A percentile compares a stretch with the other conserved stretches of the same genome.
These are phyloP conservation scores for Coffea canephora DNA, from an alignment of 257 asterid genomes.

Conservation along the genomic window DNA sequence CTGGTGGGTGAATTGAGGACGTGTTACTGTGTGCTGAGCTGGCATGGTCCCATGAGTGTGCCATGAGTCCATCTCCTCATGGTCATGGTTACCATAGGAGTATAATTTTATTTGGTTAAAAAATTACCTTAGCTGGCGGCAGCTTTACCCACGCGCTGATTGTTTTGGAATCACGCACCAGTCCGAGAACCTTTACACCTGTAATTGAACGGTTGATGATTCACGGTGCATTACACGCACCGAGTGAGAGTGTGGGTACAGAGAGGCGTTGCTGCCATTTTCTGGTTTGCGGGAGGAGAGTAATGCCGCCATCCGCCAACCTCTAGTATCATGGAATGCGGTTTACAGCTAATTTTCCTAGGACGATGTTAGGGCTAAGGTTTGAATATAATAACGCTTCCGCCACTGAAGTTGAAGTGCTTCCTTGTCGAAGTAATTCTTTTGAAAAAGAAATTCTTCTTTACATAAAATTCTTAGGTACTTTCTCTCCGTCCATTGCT, in stretches of 20 bases:
- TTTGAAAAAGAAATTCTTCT: neutral
- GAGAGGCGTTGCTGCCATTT: neutral
- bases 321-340: conserved; percentile 25
- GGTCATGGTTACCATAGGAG: conserved; percentile 24
- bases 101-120: conserved; percentile 16
- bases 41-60: conserved; percentile 31
- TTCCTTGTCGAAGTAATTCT: conserved; percentile 22
- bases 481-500: neutral
- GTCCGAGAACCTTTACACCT: no score
- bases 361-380: conserved; percentile 18
- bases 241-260: rapidly evolving
- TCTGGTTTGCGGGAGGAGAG: conserved; percentile 9
- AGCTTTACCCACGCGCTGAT: neutral
- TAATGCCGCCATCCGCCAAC: conserved; percentile 44
- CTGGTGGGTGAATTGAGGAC: neutral
- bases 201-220: neutral
- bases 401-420: conserved; percentile 38
- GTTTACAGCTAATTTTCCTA: conserved; percentile 42
- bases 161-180: neutral
- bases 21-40: conserved; percentile 30
- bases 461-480: neutral
- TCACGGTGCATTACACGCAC: conserved; percentile 12
- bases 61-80: conserved; percentile 15
- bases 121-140: conserved; percentile 3
- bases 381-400: conserved; percentile 9